These are phyloP conservation scores for Populus pruinosa DNA, from an alignment of 345 rosid genomes.

Conservation along the genomic window DNA sequence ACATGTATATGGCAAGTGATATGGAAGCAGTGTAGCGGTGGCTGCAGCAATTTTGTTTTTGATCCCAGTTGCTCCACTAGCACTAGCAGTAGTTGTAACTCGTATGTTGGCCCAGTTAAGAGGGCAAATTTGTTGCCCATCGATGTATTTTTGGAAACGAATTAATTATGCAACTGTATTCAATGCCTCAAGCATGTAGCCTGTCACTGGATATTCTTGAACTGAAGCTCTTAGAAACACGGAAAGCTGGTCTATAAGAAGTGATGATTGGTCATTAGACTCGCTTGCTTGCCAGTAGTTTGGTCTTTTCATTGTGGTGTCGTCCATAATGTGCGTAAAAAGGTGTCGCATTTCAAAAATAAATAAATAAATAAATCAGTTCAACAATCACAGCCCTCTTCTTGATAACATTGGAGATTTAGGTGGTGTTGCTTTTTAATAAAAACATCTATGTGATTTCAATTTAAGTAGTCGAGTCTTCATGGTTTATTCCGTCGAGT, in stretches of 20 bases:
- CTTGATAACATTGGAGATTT: too few species aligned
- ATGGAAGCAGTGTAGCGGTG: conserved; percentile 13
- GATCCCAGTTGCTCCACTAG: conserved; percentile 41
- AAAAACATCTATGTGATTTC: not conserved
- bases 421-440: not conserved
- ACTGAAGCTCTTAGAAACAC: too few species aligned
- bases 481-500: too few species aligned
- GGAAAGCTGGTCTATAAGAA: not conserved
- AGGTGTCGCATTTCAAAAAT: not conserved
- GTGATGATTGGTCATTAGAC: not conserved
- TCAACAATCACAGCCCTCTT: not conserved
- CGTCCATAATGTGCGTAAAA: not conserved
- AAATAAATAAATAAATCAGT: too few species aligned
- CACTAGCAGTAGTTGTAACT: not conserved
- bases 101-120: not conserved
- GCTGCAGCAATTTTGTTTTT: conserved; percentile 50
- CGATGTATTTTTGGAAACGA: not conserved
- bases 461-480: too few species aligned
- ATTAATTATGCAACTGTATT: too few species aligned
- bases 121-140: not conserved
- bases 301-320: not conserved
- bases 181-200: too few species aligned
- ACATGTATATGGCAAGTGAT: conserved; percentile 4
- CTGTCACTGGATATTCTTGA: not conserved
- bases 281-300: not conserved